A percentile compares a stretch with the other conserved stretches of the same genome.
Conservation (phyloP, 2,329 filamentous ascomycete species). For the Hyphodiscus sp. region DNA sequence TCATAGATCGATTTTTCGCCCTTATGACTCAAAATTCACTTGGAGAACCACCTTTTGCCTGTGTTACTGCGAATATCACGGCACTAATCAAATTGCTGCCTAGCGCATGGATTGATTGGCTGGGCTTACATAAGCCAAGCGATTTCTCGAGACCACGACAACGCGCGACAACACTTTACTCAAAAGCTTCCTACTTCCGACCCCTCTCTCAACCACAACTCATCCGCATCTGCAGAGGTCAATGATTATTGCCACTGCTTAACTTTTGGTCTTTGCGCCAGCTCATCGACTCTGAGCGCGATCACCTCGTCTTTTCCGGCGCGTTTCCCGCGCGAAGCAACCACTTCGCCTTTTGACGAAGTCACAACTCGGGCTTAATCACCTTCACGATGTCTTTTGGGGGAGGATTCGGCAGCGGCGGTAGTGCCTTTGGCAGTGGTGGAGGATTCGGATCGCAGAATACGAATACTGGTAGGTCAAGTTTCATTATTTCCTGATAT, state of each 20-base stretch:
- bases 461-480: conserved; percentile 31
- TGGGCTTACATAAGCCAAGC: conserved; percentile 1
- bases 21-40: conserved; percentile 10
- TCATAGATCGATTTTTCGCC: neutral
- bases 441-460: conserved; percentile 42
- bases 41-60: neutral
- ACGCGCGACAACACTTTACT: conserved; percentile 1
- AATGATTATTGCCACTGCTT: conserved; percentile 20
- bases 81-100: conserved; percentile 3
- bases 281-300: conserved; percentile 22
- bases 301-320: conserved; percentile 15
- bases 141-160: conserved; percentile 3
- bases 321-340: conserved; percentile 22
- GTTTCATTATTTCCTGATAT: conserved; percentile 6
- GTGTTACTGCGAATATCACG: neutral
- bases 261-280: conserved; percentile 25
- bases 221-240: conserved; percentile 6
- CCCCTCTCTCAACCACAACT: conserved; percentile 9
- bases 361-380: conserved; percentile 2
- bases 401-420: conserved; percentile 38
- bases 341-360: conserved; percentile 9
- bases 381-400: conserved; percentile 26
- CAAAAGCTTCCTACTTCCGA: conserved; percentile 9
- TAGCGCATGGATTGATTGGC: conserved; percentile 10
- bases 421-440: conserved; percentile 53